phyloP scores from a whole-genome alignment of 129 eudicot species.

The Sambucus nigra region DNA sequence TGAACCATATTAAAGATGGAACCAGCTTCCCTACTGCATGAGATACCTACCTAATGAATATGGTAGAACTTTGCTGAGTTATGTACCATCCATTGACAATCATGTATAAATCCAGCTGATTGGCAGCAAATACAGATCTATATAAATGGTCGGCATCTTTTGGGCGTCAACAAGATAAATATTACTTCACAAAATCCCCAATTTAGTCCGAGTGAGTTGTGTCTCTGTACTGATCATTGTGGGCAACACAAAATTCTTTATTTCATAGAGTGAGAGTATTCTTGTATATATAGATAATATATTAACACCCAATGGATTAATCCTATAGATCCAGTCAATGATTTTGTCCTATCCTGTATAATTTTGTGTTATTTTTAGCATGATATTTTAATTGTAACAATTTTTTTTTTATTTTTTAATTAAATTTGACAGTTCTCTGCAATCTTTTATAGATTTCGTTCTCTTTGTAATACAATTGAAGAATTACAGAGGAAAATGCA shows the following conservation, averaged over 20 bases:
- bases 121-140: slow-evolving; percentile 1
- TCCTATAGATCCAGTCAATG: too few relatives aligned
- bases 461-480: too few relatives aligned
- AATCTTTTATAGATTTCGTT: too few relatives aligned
- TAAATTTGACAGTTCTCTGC: too few relatives aligned
- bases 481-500: too few relatives aligned
- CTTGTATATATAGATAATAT: neutral
- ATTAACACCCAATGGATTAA: too few relatives aligned
- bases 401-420: too few relatives aligned
- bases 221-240: neutral
- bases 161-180: slow-evolving; percentile 1
- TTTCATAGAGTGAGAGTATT: neutral
- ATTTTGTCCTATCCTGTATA: too few relatives aligned
- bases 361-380: too few relatives aligned
- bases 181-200: neutral
- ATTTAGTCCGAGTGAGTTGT: neutral
- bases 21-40: slow-evolving; percentile 56
- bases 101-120: neutral
- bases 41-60: slow-evolving; percentile 15
- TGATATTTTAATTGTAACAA: too few relatives aligned
- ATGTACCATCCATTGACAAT: neutral
- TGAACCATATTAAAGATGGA: slow-evolving; percentile 73
- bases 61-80: neutral
- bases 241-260: neutral
- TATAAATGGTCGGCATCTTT: neutral